Conservation (phyloP, 257 asterid species). For the Cynanchum wilfordii region DNA sequence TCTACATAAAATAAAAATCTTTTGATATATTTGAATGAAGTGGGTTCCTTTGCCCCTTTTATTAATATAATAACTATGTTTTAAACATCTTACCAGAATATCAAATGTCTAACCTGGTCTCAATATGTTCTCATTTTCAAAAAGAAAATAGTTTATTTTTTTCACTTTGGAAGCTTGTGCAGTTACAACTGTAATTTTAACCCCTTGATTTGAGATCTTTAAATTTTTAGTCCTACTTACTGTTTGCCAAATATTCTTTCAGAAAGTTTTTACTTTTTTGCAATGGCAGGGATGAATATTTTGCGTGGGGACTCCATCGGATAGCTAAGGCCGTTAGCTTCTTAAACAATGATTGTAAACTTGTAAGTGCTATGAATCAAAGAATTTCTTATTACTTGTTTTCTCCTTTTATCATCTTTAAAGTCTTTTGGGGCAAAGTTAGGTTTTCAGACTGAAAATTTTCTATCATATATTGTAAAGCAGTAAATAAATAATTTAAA, state of each 20-base stretch:
- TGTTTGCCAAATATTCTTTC: neutral
- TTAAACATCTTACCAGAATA: neutral
- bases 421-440: neutral
- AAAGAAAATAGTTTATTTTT: no score
- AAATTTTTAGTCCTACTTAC: neutral
- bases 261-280: slow-evolving; percentile 13
- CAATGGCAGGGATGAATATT: slow-evolving; percentile 79
- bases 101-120: neutral
- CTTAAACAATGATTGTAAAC: slow-evolving; percentile 94
- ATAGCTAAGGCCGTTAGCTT: slow-evolving; percentile 99
- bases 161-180: neutral
- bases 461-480: no score
- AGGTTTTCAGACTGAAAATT: neutral
- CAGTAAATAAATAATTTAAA: no score
- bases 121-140: neutral
- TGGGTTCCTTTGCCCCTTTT: neutral
- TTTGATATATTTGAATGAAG: neutral
- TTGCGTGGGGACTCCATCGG: slow-evolving; percentile 98
- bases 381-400: neutral
- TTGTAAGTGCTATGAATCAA: slow-evolving; percentile 41
- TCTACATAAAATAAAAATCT: neutral
- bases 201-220: neutral
- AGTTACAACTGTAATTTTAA: neutral
- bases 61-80: no score
- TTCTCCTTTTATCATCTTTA: neutral